These are phyloP conservation scores for Elsinoe ampelina DNA, from an alignment of 2,329 filamentous ascomycete species.

Conservation along the genomic window DNA sequence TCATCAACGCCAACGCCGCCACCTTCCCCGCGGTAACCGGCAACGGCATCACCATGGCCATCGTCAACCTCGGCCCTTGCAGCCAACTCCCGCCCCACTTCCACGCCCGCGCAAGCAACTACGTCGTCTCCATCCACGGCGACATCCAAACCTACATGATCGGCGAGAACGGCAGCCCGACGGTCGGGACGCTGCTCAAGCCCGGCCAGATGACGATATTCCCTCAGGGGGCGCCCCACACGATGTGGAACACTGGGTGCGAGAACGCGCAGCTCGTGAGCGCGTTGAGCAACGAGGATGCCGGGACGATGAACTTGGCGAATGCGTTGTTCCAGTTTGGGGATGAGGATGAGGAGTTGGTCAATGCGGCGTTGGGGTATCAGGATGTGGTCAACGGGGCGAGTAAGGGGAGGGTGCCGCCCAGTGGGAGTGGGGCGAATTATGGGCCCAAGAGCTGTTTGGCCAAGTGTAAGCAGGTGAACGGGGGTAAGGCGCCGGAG, in stretches of 20 bases:
- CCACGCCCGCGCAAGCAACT: constrained; percentile 43
- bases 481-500: not conserved
- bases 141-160: constrained; percentile 45
- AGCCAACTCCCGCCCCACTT: constrained; percentile 44
- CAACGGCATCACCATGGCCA: constrained; percentile 37
- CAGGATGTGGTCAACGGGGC: constrained; percentile 25
- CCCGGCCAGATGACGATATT: constrained; percentile 44
- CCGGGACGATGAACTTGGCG: constrained; percentile 41
- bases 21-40: constrained; percentile 42
- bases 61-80: constrained; percentile 41
- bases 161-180: constrained; percentile 41
- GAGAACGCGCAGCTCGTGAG: constrained; percentile 42
- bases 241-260: constrained; percentile 45
- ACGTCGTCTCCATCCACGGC: constrained; percentile 40
- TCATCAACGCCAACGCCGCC: constrained; percentile 44
- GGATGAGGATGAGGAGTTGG: constrained; percentile 31
- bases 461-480: constrained; percentile 24
- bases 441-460: constrained; percentile 34
- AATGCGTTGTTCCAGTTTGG: constrained; percentile 34
- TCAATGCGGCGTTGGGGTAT: constrained; percentile 37
- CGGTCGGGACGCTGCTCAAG: constrained; percentile 33
- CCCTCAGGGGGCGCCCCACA: constrained; percentile 39
- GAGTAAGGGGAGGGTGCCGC: constrained; percentile 27
- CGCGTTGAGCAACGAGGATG: constrained; percentile 41
- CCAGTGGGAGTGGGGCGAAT: constrained; percentile 35